Evolutionary conservation across 1,284 basidiomycete species (phyloP).

Genomic region (Leccinum subrobustum): DNA sequence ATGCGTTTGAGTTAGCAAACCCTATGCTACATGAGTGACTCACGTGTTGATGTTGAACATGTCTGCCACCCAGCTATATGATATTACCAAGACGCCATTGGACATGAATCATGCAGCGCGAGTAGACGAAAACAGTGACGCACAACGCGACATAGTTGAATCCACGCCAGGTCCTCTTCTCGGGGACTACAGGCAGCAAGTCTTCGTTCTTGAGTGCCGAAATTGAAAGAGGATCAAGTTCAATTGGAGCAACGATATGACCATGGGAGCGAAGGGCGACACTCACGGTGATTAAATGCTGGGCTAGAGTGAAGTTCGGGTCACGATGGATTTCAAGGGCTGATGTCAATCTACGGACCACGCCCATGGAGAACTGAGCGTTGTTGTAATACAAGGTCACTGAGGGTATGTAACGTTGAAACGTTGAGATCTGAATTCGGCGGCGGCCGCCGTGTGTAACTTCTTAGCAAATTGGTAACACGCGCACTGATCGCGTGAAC

Average conservation of each 20-base stretch:
- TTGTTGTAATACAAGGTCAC: slow-evolving; percentile 1
- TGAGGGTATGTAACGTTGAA: background rate
- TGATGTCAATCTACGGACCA: slow-evolving; percentile 24
- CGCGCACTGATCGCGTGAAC: background rate
- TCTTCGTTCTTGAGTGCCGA: slow-evolving; percentile 55
- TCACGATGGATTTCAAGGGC: slow-evolving; percentile 51
- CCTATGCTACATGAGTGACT: slow-evolving; percentile 31
- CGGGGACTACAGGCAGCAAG: slow-evolving; percentile 55
- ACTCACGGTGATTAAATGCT: slow-evolving; percentile 56
- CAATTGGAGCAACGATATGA: background rate
- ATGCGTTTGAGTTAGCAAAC: background rate
- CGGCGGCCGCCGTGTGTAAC: background rate
- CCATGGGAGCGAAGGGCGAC: slow-evolving; percentile 24
- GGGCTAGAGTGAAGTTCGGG: slow-evolving; percentile 45
- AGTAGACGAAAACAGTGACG: slow-evolving; percentile 20
- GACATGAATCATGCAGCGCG: background rate
- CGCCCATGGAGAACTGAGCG: slow-evolving; percentile 18
- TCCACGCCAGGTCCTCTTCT: slow-evolving; percentile 57
- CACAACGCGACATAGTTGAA: slow-evolving; percentile 68
- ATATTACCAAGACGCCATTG: background rate
- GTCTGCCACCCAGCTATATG: slow-evolving; percentile 72
- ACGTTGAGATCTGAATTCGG: background rate
- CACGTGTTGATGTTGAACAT: slow-evolving; percentile 81
- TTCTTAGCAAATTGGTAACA: background rate
- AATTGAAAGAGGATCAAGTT: slow-evolving; percentile 14